Conservation (phyloP, 2,329 filamentous ascomycete species). For the Colletotrichum sp. region DNA sequence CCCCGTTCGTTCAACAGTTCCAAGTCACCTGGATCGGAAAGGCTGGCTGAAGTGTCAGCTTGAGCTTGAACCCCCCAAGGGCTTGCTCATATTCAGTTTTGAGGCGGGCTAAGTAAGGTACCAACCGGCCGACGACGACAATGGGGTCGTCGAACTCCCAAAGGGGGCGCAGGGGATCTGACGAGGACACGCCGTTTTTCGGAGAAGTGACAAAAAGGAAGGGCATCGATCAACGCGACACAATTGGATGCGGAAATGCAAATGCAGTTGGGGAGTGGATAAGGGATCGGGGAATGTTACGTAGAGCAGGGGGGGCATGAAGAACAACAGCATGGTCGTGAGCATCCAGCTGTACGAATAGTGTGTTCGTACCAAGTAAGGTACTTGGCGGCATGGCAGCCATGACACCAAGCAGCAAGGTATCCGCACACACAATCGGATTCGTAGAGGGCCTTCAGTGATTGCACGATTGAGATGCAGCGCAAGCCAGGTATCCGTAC, state of each 20-base stretch:
- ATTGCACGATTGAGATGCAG: not conserved
- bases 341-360: not conserved
- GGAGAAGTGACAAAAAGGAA: conserved; percentile 6
- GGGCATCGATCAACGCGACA: not conserved
- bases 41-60: not conserved
- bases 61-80: not conserved
- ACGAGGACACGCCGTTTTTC: not conserved
- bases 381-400: not conserved
- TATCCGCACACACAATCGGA: not conserved
- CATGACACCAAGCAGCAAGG: not conserved
- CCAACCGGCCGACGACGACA: not conserved
- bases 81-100: not conserved
- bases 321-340: not conserved
- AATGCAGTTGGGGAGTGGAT: not conserved
- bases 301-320: not conserved
- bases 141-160: not conserved
- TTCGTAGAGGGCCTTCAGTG: not conserved
- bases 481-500: not conserved
- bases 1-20: not conserved
- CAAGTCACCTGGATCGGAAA: not conserved
- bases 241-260: not conserved
- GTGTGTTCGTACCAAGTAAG: not conserved
- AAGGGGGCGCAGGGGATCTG: not conserved
- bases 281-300: not conserved
- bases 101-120: not conserved